Percentiles rank a stretch among this genome's conserved stretches.
Conservation (phyloP, 768 basidiomycete species). For the Crassisporium funariophilum region DNA sequence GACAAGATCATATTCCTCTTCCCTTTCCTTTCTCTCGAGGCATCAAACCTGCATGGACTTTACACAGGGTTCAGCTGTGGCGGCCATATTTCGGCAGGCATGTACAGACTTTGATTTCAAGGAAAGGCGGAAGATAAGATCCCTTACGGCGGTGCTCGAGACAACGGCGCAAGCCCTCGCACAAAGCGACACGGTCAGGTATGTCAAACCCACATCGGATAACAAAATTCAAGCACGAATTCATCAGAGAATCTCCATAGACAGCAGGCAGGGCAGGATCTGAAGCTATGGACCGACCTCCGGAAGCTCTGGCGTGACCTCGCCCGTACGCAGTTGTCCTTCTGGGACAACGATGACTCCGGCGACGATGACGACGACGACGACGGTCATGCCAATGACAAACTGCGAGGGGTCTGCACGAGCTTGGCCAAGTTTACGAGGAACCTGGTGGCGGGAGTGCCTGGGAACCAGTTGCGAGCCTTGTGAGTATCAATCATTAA, state of each 20-base stretch:
- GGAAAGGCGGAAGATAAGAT: conserved; percentile 29
- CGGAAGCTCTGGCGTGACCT: conserved; percentile 58
- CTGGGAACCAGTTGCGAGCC: conserved; percentile 68
- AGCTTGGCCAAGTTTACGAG: conserved; percentile 77
- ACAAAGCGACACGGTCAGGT: conserved; percentile 43
- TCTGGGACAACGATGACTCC: conserved; percentile 51
- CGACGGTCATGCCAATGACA: conserved; percentile 30
- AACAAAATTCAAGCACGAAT: no score
- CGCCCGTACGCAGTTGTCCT: conserved; percentile 49
- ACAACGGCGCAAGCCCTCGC: conserved; percentile 53
- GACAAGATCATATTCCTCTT: conserved; percentile 4
- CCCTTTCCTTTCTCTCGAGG: background rate
- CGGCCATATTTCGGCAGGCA: conserved; percentile 41
- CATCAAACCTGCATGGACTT: conserved; percentile 23
- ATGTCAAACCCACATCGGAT: conserved; percentile 2
- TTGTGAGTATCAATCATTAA: conserved; percentile 54
- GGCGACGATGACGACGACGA: conserved; percentile 35
- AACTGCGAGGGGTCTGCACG: conserved; percentile 44
- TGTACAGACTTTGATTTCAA: conserved; percentile 46
- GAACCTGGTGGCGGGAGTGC: conserved; percentile 78
- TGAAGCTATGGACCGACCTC: conserved; percentile 57
- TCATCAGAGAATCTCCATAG: conserved; percentile 17
- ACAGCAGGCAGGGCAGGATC: conserved; percentile 37
- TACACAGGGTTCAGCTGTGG: conserved; percentile 18
- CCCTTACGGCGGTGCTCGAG: conserved; percentile 48